Evolutionary conservation across 2,329 filamentous ascomycete genomes (phyloP).

Genomic region (Colletotrichum higginsianum): DNA sequence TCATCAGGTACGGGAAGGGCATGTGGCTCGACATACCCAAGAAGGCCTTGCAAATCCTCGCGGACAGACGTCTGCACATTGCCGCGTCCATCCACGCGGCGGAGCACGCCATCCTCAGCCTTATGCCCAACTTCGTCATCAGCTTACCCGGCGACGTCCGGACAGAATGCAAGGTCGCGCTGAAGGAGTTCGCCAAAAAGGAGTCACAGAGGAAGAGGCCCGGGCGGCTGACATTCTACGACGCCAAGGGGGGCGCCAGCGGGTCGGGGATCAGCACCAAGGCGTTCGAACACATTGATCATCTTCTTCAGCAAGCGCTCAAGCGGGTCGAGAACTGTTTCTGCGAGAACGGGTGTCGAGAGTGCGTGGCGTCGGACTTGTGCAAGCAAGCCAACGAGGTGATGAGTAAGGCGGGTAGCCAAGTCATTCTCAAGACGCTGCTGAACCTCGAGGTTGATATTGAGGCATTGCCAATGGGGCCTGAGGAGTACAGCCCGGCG

Average conservation of each 20-base stretch:
- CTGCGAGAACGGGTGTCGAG: conserved; percentile 86
- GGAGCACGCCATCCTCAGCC: conserved; percentile 88
- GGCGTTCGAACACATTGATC: conserved; percentile 92
- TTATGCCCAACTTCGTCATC: conserved; percentile 93
- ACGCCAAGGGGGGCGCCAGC: conserved; percentile 88
- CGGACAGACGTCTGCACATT: conserved; percentile 80
- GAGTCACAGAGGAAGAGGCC: conserved; percentile 84
- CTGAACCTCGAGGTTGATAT: conserved; percentile 85
- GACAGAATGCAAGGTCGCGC: conserved; percentile 91
- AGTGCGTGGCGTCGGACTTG: conserved; percentile 88
- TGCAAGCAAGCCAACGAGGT: conserved; percentile 92
- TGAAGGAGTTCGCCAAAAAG: conserved; percentile 86
- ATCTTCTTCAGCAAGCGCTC: conserved; percentile 82
- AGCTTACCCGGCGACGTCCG: conserved; percentile 91
- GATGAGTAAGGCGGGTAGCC: conserved; percentile 91
- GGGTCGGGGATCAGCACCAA: conserved; percentile 92
- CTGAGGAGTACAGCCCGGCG: conserved; percentile 77
- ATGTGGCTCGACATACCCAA: conserved; percentile 97
- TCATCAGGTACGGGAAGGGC: conserved; percentile 86
- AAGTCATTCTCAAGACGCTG: conserved; percentile 83
- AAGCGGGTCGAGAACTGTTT: conserved; percentile 81
- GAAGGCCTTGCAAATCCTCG: conserved; percentile 82
- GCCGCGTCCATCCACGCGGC: conserved; percentile 95
- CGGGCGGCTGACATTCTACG: conserved; percentile 92
- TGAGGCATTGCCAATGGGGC: conserved; percentile 88